Conservation (phyloP, 352 stramenopile species). For the Phytophthora pini region DNA sequence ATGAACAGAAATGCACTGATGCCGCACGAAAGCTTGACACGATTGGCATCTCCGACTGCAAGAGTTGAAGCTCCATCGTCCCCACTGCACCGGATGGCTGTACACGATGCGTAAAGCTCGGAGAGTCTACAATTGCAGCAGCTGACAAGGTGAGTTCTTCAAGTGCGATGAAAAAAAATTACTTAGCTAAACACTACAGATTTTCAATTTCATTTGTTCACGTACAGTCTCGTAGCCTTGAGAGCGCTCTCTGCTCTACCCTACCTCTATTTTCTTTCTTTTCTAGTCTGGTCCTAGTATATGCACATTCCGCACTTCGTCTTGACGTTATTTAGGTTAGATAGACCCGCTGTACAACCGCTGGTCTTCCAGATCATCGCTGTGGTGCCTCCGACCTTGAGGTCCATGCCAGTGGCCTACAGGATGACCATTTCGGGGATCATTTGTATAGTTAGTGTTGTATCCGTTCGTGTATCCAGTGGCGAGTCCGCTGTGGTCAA, state of each 20-base stretch:
- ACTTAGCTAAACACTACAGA: conserved; percentile 24
- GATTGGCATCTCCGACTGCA: conserved; percentile 40
- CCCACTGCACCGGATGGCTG: conserved; percentile 54
- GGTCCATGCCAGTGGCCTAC: conserved; percentile 28
- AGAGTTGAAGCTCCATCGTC: conserved; percentile 45
- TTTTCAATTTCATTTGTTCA: conserved; percentile 35
- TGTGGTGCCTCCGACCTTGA: conserved; percentile 30
- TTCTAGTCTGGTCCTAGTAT: conserved; percentile 25
- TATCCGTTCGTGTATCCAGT: conserved; percentile 25
- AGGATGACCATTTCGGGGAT: conserved; percentile 24
- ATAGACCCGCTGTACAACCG: conserved; percentile 40
- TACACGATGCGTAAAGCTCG: conserved; percentile 36
- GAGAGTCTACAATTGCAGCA: neutral
- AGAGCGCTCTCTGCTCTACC: conserved; percentile 1
- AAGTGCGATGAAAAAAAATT: neutral
- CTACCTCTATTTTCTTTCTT: conserved; percentile 37
- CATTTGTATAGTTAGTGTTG: conserved; percentile 19
- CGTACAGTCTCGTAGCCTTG: conserved; percentile 17
- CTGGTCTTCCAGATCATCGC: conserved; percentile 35
- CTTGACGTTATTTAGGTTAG: conserved; percentile 19
- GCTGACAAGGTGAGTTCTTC: neutral
- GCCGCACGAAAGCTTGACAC: conserved; percentile 45
- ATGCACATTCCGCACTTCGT: conserved; percentile 13
- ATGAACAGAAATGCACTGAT: conserved; percentile 55
- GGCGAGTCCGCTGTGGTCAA: conserved; percentile 23